Base-by-base conservation (phyloP, 2,329 filamentous ascomycete genomes). In the Remersonia thermophila region DNA sequence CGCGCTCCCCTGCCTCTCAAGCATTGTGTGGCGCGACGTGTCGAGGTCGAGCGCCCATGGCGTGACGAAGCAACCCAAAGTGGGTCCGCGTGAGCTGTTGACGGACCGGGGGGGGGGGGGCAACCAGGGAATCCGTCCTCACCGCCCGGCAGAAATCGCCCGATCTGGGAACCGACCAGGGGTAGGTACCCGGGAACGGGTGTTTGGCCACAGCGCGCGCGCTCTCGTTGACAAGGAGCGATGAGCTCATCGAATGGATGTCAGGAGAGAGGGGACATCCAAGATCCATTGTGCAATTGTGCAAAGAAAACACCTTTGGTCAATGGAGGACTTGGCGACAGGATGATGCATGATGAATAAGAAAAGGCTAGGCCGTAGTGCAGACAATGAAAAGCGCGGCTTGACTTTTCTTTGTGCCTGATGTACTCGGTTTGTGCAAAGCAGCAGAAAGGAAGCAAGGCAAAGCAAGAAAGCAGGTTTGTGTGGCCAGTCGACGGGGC, bases 101-200 rank as follows among this genome's bases (percentile, higher is more conserved):
- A n/a, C 6, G 16, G 30, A 31, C 15, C 10, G 16, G 16, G 13
- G 32, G 15, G 12, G 23, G 17, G 31, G n/a, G 26, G 4, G 20
- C 13, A 26, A 32, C 10, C 18, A 27, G 15, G 27, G 37, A 26
- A 13, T 15, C 23, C 29, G 17, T 9, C 30, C n/a, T 30, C 33
- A 41, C 41, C 40, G 40, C 40, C 37, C 28, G 41, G 44, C 41
- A 42, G 39, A 37, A 36, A 29, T 26, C 15, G 9, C 32, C 30
- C 16, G 18, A 20, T 27, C 27, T 32, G 32, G 25, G 29, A 25
- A 20, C 28, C 18, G 15, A 13, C 20, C 16, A 16, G 30, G 17
- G 23, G 10, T 12, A 37, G 13, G 11, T 13, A 12, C 9, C 29
- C 30, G 39, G 37, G 38, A 39, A 38, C 32, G 9, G 9, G 20